These are phyloP conservation scores for Gentiana dahurica DNA, from an alignment of 257 asterid genomes.

Conservation along the genomic window DNA sequence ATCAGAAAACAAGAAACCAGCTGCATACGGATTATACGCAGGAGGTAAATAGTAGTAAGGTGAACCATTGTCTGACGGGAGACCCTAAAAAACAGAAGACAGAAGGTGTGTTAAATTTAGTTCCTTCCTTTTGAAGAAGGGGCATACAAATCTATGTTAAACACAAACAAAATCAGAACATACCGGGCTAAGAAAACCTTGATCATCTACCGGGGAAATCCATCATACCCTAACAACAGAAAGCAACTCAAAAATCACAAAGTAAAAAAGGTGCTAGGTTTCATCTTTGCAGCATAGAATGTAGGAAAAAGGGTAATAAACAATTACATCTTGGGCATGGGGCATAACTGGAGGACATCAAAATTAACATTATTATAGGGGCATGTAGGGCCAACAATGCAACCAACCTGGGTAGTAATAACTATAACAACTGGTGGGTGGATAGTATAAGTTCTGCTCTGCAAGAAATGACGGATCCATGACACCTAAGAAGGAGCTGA, in stretches of 20 bases:
- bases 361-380: too few species aligned
- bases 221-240: constrained; percentile 41
- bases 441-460: constrained; percentile 44
- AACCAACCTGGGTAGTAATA: constrained; percentile 56
- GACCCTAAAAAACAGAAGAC: constrained; percentile 25
- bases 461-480: constrained; percentile 24
- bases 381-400: constrained; percentile 6
- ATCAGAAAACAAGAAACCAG: constrained; percentile 44
- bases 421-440: constrained; percentile 45
- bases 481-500: constrained; percentile 23
- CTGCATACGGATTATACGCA: constrained; percentile 47
- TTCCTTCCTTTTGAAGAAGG: constrained; percentile 1
- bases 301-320: neutral
- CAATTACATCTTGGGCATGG: too few species aligned
- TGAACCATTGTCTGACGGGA: constrained; percentile 39
- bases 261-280: too few species aligned
- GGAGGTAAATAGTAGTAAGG: constrained; percentile 52
- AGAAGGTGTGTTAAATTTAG: neutral
- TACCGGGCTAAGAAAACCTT: constrained; percentile 27
- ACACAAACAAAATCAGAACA: constrained; percentile 30
- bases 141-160: neutral
- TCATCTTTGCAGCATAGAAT: too few species aligned
- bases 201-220: constrained; percentile 49
- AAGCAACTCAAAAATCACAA: too few species aligned
- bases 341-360: too few species aligned